These are phyloP conservation scores for Magnaporthales sp. DNA, from an alignment of 2,329 filamentous ascomycete species.

Conservation along the genomic window DNA sequence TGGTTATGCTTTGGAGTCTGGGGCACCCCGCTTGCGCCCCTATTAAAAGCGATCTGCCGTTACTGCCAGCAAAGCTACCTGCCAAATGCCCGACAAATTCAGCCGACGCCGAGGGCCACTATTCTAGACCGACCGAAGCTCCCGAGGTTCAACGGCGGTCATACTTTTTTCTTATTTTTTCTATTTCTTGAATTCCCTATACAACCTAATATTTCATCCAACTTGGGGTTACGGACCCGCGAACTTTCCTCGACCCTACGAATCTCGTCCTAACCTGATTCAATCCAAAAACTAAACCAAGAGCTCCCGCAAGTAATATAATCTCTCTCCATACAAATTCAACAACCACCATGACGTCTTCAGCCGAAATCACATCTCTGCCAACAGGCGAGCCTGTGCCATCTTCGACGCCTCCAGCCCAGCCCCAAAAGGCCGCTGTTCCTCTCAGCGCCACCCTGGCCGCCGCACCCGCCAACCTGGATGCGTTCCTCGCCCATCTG, in stretches of 20 bases:
- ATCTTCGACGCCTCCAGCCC: constrained; percentile 8
- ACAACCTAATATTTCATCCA: background rate
- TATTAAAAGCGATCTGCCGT: background rate
- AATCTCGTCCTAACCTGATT: background rate
- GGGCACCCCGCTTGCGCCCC: background rate
- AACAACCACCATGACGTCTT: constrained; percentile 2
- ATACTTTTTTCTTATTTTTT: background rate
- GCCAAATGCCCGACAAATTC: background rate
- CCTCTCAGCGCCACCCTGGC: constrained; percentile 20
- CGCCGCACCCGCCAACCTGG: constrained; percentile 30
- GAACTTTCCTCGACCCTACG: background rate
- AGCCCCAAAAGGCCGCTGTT: constrained; percentile 8
- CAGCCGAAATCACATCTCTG: constrained; percentile 14
- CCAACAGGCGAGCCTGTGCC: constrained; percentile 17
- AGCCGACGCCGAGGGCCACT: background rate
- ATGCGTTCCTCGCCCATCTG: constrained; percentile 47
- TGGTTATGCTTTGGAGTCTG: background rate
- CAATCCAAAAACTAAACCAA: background rate
- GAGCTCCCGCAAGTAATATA: background rate
- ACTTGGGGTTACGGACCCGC: background rate
- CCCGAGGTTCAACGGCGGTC: background rate
- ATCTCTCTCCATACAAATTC: background rate
- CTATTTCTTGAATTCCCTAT: background rate
- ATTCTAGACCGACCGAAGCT: background rate
- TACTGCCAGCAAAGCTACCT: background rate